A percentile compares a stretch with the other conserved stretches of the same genome.
phyloP scores from a whole-genome alignment of 2,329 filamentous ascomycete species.

The Venturia pyrina region DNA sequence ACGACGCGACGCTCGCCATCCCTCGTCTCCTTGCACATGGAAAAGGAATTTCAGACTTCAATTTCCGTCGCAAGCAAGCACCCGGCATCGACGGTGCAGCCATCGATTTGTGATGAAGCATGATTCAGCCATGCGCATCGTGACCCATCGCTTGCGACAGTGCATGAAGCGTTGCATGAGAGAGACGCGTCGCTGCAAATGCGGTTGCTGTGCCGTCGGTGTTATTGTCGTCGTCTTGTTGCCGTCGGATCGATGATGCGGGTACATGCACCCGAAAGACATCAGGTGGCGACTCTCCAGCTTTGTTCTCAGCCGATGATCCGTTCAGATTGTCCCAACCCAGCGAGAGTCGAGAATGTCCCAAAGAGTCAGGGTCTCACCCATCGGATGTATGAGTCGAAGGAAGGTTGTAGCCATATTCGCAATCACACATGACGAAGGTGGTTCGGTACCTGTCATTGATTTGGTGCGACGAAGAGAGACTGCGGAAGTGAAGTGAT shows the following conservation, averaged over 20 bases:
- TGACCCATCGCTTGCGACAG: neutral
- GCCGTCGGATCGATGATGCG: neutral
- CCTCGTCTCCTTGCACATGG: neutral
- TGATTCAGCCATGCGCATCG: neutral
- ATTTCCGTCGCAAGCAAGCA: neutral
- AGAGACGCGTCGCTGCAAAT: neutral
- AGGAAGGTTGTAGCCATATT: neutral
- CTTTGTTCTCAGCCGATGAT: neutral
- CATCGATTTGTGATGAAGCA: neutral
- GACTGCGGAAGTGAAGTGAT: too few species aligned
- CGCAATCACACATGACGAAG: neutral
- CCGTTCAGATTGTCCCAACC: neutral
- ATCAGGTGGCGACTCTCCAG: neutral
- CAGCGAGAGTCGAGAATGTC: neutral
- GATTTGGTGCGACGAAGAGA: neutral
- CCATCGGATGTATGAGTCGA: neutral
- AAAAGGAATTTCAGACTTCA: neutral
- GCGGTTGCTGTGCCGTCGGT: neutral
- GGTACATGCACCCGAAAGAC: neutral
- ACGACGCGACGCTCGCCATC: neutral
- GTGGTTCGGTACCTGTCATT: neutral
- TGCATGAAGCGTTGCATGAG: neutral
- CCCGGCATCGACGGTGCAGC: neutral
- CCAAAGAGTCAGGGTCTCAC: neutral
- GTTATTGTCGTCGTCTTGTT: neutral